Evolutionary conservation across 495 filamentous ascomycete species (phyloP).

Genomic region (Cercophora sp.): DNA sequence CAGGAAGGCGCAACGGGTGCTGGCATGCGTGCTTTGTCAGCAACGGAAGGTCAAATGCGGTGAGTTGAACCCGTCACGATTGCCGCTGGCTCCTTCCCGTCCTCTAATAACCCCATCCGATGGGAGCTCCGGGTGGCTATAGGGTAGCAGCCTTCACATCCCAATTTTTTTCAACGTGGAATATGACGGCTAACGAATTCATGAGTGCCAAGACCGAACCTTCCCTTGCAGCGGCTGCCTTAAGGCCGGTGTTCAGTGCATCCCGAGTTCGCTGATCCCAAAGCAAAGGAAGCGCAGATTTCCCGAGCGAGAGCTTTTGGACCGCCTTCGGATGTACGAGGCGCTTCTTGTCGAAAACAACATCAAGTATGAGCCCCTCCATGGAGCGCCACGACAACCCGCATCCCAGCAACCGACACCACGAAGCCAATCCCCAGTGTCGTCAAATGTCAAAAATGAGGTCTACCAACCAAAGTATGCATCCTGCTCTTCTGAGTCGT

Average conservation of each 20-base stretch:
- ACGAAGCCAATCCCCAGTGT: background rate
- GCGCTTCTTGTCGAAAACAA: slow-evolving; percentile 47
- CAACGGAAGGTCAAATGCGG: slow-evolving; percentile 56
- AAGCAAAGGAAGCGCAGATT: slow-evolving; percentile 48
- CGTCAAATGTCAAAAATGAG: background rate
- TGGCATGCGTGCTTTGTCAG: slow-evolving; percentile 55
- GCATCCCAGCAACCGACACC: background rate
- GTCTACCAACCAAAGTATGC: slow-evolving; percentile 20
- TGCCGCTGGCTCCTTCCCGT: no score
- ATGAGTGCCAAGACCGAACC: slow-evolving; percentile 34
- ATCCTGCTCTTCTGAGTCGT: background rate
- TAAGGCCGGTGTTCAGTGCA: slow-evolving; percentile 39
- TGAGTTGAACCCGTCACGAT: no score
- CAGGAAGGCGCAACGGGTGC: slow-evolving; percentile 33
- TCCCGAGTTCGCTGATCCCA: slow-evolving; percentile 39
- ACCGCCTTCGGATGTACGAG: slow-evolving; percentile 51
- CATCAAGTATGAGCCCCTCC: slow-evolving; percentile 50
- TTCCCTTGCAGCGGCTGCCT: slow-evolving; percentile 53
- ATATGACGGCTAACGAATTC: background rate
- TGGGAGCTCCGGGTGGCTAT: background rate
- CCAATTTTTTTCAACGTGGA: background rate
- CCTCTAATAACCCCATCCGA: background rate
- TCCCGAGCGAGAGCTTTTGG: slow-evolving; percentile 52
- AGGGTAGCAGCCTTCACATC: no score
- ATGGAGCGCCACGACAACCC: slow-evolving; percentile 15